A percentile compares a stretch with the other conserved stretches of the same genome.
Conservation (phyloP, 2,329 filamentous ascomycete genomes). For the Nemania sp. region DNA sequence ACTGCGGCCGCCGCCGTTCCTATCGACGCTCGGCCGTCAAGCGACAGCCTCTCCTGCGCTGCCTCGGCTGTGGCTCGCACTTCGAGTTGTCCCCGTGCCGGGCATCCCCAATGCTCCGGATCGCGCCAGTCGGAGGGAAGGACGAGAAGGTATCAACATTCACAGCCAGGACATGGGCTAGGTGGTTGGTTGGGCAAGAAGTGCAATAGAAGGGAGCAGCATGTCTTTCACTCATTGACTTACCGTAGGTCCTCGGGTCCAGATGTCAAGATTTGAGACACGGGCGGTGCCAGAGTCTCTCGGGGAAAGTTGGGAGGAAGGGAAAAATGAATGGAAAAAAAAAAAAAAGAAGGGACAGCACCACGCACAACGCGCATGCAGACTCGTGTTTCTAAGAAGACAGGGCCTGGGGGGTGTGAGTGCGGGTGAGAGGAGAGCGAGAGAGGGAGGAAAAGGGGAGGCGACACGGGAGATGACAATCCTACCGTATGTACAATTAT, state of each 20-base stretch:
- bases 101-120: conserved; percentile 5
- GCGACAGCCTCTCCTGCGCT: background rate
- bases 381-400: conserved; percentile 24
- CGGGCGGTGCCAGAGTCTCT: conserved; percentile 28
- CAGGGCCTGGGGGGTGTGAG: conserved; percentile 25
- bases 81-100: no score
- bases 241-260: conserved; percentile 29
- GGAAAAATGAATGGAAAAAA: conserved; percentile 27
- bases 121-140: conserved; percentile 8
- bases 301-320: conserved; percentile 22
- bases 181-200: background rate
- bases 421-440: conserved; percentile 31
- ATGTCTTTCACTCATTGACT: conserved; percentile 23
- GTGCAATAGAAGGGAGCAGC: conserved; percentile 10
- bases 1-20: conserved; percentile 1
- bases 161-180: background rate
- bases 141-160: background rate
- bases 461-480: conserved; percentile 34
- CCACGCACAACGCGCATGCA: conserved; percentile 35
- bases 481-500: conserved; percentile 27
- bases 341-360: conserved; percentile 37
- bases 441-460: conserved; percentile 31
- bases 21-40: background rate
- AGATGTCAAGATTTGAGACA: conserved; percentile 29
- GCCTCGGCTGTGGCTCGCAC: conserved; percentile 15